A percentile compares a stretch with the other conserved stretches of the same genome.
phyloP scores from a whole-genome alignment of 768 basidiomycete species.

The Melanogaster broomeanus region DNA sequence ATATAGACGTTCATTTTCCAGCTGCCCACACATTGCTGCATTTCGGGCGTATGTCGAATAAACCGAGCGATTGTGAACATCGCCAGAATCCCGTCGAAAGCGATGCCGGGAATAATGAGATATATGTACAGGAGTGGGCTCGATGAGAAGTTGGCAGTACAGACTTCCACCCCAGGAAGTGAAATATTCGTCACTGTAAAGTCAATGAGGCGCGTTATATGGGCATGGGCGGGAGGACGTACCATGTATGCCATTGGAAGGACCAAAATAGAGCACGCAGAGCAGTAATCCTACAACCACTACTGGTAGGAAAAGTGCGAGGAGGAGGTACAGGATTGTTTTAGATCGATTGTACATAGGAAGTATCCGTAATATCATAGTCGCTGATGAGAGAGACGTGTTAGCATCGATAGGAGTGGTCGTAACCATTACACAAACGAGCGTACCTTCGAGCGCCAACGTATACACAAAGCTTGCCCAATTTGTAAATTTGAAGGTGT shows the following conservation, averaged over 20 bases:
- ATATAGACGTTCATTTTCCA: constrained; percentile 1
- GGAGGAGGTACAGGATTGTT: neutral
- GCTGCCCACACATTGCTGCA: neutral
- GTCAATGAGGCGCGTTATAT: neutral
- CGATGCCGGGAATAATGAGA: neutral
- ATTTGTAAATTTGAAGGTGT: constrained; percentile 5
- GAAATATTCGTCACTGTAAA: neutral
- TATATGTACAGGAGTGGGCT: constrained; percentile 3
- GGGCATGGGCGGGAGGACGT: neutral
- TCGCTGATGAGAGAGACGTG: neutral
- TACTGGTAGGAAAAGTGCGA: neutral
- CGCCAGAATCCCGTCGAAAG: constrained; percentile 2
- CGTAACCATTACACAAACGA: no score
- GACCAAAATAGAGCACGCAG: constrained; percentile 1
- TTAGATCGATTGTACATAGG: constrained; percentile 10
- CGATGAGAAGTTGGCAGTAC: neutral
- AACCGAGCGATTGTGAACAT: neutral
- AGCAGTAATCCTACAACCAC: neutral
- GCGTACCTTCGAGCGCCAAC: constrained; percentile 7
- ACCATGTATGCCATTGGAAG: neutral
- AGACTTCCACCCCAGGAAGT: neutral
- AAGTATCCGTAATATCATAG: constrained; percentile 9
- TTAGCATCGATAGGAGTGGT: neutral
- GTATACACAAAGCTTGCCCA: constrained; percentile 9
- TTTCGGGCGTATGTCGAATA: neutral